Evolutionary conservation across 2,329 filamentous ascomycete genomes (phyloP), one percentile per base, ranked within the genome.

Genomic region (Verticillium isaacii): DNA sequence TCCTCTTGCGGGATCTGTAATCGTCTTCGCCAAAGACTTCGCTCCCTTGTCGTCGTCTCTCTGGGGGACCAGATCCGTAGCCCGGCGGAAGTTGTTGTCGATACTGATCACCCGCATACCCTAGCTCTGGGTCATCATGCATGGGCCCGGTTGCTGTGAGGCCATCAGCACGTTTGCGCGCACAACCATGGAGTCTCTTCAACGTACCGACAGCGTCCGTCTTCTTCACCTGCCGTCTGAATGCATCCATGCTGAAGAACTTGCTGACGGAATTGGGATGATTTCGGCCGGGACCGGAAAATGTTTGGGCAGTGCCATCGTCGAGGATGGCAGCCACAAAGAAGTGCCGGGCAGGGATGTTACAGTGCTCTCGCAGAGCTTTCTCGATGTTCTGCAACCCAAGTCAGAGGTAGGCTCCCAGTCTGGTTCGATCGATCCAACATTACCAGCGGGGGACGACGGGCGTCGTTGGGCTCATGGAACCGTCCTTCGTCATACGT

Each of bases 251-350:
- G 9, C 19, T 19, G 45, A 52, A 52, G 4, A 52, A 52, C 9
- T n/a, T 25, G 19, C 45, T 25, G 41, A 65, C 72, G 25, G 54
- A 56, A 17, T 32, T 32, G 62, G 78, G 73, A 62, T 76, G 65
- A 61, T 77, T 67, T 23, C 72, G 71, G 50, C 75, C 72, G 0
- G 80, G 79, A 2, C 79, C 80, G 3, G 78, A 75, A 60, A 82
- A 83, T 3, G 77, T 81, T 61, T 76, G 74, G 1, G 75, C 68
- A 17, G 75, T 74, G 23, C 80, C 80, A 62, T 82, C 80, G 32
- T 84, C 80, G 39, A 77, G 73, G 50, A 84, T 72, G 2, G 78
- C 78, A 12, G 80, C 82, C 37, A 86, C 74, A 65, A 86, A 85
- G 68, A 81, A 86, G 63, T 75, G 74, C 59, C 78, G 77, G 12